A percentile compares a stretch with the other conserved stretches of the same genome.
These are phyloP conservation scores for Aspergillus ochraceus DNA, from an alignment of 2,329 filamentous ascomycete genomes.

Conservation along the genomic window DNA sequence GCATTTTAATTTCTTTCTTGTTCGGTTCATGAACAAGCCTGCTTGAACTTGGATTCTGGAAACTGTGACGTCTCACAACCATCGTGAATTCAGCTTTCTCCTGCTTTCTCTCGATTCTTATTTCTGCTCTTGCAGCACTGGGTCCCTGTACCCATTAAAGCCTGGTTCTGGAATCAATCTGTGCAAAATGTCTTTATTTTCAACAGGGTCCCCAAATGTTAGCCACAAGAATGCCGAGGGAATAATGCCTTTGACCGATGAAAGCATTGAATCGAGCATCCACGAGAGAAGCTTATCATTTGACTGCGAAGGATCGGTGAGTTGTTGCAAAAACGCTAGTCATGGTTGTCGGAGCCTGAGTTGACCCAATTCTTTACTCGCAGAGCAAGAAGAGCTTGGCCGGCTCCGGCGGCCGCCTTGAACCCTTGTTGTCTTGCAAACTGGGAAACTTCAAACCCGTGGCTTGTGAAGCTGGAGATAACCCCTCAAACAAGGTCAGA, in stretches of 20 bases:
- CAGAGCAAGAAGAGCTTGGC: slow-evolving; percentile 28
- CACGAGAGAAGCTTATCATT: slow-evolving; percentile 14
- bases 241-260: slow-evolving; percentile 20
- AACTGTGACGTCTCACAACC: slow-evolving; percentile 14
- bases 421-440: slow-evolving; percentile 35
- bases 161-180: neutral
- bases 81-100: slow-evolving; percentile 9
- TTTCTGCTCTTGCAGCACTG: neutral
- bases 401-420: slow-evolving; percentile 26
- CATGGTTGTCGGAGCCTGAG: neutral
- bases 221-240: slow-evolving; percentile 25
- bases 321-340: slow-evolving; percentile 3
- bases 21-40: slow-evolving; percentile 23
- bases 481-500: slow-evolving; percentile 40
- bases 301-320: slow-evolving; percentile 30
- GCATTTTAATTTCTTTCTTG: slow-evolving; percentile 23
- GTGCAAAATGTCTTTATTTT: slow-evolving; percentile 30
- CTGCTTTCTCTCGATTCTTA: neutral
- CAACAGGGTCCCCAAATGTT: slow-evolving; percentile 24
- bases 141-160: too few species aligned
- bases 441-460: slow-evolving; percentile 33
- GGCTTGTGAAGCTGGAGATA: slow-evolving; percentile 23
- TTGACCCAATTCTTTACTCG: neutral
- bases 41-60: slow-evolving; percentile 21
- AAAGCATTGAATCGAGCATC: slow-evolving; percentile 11